Evolutionary conservation across 805 yeast species (phyloP).

Genomic region (Candida khao-thaluensis): DNA sequence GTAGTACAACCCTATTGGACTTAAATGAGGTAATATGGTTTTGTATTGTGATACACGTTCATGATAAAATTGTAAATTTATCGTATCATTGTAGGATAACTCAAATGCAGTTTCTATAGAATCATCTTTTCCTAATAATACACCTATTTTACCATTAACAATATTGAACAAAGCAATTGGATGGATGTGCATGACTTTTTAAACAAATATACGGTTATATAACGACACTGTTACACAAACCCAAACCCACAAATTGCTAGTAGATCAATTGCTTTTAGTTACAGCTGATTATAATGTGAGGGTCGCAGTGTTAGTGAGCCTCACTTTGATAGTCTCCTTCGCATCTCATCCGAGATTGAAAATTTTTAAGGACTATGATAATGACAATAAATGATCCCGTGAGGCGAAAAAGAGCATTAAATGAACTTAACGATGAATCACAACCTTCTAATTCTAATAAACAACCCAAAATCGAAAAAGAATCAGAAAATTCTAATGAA

Average conservation of each 20-base stretch:
- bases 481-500: conserved; percentile 1
- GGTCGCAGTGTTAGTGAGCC: too few relatives aligned
- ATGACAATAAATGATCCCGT: conserved; percentile 40
- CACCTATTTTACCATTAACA: conserved; percentile 20
- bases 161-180: conserved; percentile 31
- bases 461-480: conserved; percentile 1
- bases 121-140: conserved; percentile 7
- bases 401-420: conserved; percentile 29
- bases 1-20: conserved; percentile 32
- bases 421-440: conserved; percentile 12
- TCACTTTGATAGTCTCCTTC: background rate
- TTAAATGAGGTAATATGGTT: conserved; percentile 27
- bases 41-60: conserved; percentile 28
- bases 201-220: too few relatives aligned
- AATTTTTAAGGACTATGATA: conserved; percentile 22
- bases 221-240: background rate
- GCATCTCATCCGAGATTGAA: conserved; percentile 5
- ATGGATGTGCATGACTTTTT: too few relatives aligned
- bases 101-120: conserved; percentile 28
- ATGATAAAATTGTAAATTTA: conserved; percentile 26
- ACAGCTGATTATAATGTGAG: too few relatives aligned
- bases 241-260: too few relatives aligned
- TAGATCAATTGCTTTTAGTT: too few relatives aligned
- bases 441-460: background rate
- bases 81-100: conserved; percentile 13